Percentiles rank a stretch among this genome's conserved stretches.
phyloP scores from a whole-genome alignment of 768 basidiomycete species.

The Hericium erinaceus region DNA sequence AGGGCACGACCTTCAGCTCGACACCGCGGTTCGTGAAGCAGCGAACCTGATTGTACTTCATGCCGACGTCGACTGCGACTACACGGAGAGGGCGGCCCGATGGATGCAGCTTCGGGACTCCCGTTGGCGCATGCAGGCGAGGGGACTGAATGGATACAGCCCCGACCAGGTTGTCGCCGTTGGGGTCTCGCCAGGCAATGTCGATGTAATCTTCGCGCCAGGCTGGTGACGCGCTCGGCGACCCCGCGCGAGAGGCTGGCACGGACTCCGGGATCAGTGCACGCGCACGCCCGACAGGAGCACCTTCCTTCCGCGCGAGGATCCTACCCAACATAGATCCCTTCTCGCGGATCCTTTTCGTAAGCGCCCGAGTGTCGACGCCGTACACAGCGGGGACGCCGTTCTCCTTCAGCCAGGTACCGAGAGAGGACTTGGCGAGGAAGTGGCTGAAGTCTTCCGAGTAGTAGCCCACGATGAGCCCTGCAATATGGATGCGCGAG shows the following conservation, averaged over 20 bases:
- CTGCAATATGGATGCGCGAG: conserved; percentile 87
- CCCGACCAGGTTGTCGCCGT: conserved; percentile 84
- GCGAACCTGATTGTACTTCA: conserved; percentile 99
- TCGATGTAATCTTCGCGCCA: conserved; percentile 86
- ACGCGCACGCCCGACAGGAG: conserved; percentile 29
- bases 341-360: conserved; percentile 92
- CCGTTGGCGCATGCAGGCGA: conserved; percentile 55
- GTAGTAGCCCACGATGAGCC: conserved; percentile 87
- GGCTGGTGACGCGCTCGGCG: conserved; percentile 34
- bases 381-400: conserved; percentile 92
- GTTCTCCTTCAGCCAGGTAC: conserved; percentile 91
- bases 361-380: conserved; percentile 92
- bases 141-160: conserved; percentile 70
- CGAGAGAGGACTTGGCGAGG: conserved; percentile 80
- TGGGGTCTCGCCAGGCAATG: conserved; percentile 82
- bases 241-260: conserved; percentile 38
- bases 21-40: conserved; percentile 91
- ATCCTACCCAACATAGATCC: conserved; percentile 88
- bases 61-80: conserved; percentile 93
- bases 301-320: conserved; percentile 50
- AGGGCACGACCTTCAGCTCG: conserved; percentile 95
- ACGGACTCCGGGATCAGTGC: conserved; percentile 28
- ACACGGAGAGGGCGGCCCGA: conserved; percentile 76
- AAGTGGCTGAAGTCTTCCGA: conserved; percentile 93
- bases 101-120: conserved; percentile 54